Base-by-base conservation (phyloP, 441 rosid species). In the Pelargonium myrrhifolium region DNA sequence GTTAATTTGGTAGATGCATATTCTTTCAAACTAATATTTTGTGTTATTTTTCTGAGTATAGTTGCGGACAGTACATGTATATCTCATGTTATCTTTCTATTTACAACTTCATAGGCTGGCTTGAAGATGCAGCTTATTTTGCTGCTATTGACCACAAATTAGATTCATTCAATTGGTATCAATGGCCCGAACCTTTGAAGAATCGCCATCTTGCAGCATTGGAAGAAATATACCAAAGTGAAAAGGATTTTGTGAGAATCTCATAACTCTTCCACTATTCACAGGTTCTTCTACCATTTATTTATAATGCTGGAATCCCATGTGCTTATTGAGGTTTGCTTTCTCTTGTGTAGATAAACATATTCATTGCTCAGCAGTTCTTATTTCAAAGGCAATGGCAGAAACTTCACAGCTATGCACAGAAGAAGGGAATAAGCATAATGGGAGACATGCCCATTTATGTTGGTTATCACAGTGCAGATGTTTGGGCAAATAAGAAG, bases 391-490 rank as follows among this genome's bases (percentile, higher is more conserved):
- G 92, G 83, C 96, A 94, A 78, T 94, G 99, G 99, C 85, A 84
- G 79, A 89, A 89, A 75, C 78, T 91, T 73, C 89, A 83, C 62
- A 77, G 77, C 63, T 91, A 89, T 84, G 96, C 97, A 63, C 75
- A 40, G 68, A 67, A 24, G 64, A 91, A 84, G 74, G 97, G 93
- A 68, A 76, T 94, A 67, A 80, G 84, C 80, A 86, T 94, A 80
- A 91, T 94, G 99, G 99, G 99, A 22, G 99, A 93, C 83, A 94
- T 94, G 99, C 96, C 99, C 65, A 91, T 94, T 62, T 94, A 94
- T 72, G 96, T 89, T 37, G 99, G 89, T 47, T 91, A 91, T 77
- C 97, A 91, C 72, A 89, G 97, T 85, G 99, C 96, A 65, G 97
- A 89, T 81, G 97, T 94, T 74, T 94, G 99, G 99, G 97, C 97